Base-by-base conservation (phyloP, 2,329 filamentous ascomycete genomes). In the Penicillium sp. region DNA sequence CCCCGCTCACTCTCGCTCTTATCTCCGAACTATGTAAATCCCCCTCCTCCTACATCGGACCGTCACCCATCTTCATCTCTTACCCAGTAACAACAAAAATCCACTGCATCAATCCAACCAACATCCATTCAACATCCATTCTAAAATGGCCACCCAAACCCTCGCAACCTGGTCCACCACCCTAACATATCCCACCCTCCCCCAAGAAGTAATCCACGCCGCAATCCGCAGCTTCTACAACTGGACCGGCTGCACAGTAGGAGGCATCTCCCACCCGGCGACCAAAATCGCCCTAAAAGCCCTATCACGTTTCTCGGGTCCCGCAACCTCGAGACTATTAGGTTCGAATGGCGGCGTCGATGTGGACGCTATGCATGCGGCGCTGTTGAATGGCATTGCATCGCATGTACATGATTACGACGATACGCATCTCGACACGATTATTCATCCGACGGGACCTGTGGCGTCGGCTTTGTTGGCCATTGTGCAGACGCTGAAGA, bases 111-210 rank as follows among this genome's bases (percentile, higher is more conserved):
- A 28, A 28, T 7, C 28, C 28, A 26, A 26, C 28, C 6, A 28
- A 28, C 6, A 28, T 5, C n/a, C n/a, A n/a, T n/a, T n/a, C 28
- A 28, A 26, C 26, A 58, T 26, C 24, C 30, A 51, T n/a, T 17
- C 24, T 15, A 47, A 59, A 53, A 67, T 67, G 65, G 58, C 65
- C 30, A 67, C 62, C 3, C 56, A 60, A 59, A 15, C 40, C 24
- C 58, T 64, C 28, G 82, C 83, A n/a, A 69, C 72, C 2, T 85
- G 83, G 83, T 76, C 78, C n/a, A 71, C 72, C 7, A 72, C 73
- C 58, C 76, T 85, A 4, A 73, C 75, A 19, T 81, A 77, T 61
- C 62, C 76, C 12, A 71, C 78, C 42, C 71, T 85, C 1, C 79
- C 82, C 8, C 44, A 62, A 1, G 66, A 76, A 49, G 38, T 42